These are phyloP conservation scores for Pholiota adiposa DNA, from an alignment of 1,284 basidiomycete genomes.

Conservation along the genomic window DNA sequence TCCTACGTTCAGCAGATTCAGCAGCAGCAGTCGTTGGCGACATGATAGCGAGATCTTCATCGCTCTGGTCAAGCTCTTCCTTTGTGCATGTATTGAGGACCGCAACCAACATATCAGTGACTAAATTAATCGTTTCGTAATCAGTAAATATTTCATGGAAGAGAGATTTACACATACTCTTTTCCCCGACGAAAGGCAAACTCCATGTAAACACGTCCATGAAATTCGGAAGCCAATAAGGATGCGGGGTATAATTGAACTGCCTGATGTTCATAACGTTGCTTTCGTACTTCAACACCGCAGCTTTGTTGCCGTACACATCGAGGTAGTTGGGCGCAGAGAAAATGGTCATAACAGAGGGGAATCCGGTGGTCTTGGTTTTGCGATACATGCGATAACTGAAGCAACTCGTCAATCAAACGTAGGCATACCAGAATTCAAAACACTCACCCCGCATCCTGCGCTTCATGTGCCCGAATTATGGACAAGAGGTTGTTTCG, in stretches of 20 bases:
- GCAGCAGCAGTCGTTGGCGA: conserved; percentile 44
- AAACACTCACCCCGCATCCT: conserved; percentile 84
- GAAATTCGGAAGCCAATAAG: conserved; percentile 95
- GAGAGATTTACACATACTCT: conserved; percentile 69
- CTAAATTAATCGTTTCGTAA: conserved; percentile 51
- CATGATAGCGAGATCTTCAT: conserved; percentile 58
- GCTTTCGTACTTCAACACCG: conserved; percentile 97
- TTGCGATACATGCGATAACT: conserved; percentile 95
- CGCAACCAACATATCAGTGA: conserved; percentile 97
- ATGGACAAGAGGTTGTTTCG: conserved; percentile 94
- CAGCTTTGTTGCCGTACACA: conserved; percentile 95
- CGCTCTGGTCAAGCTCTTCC: conserved; percentile 87
- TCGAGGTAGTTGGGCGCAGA: conserved; percentile 98
- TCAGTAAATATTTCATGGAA: conserved; percentile 29
- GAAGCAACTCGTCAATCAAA: not conserved
- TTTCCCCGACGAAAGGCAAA: conserved; percentile 96
- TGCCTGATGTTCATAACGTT: conserved; percentile 98
- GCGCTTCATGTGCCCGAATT: conserved; percentile 97
- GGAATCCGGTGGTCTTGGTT: conserved; percentile 89
- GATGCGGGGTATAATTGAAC: conserved; percentile 94
- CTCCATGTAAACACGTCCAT: conserved; percentile 99
- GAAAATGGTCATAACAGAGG: conserved; percentile 96
- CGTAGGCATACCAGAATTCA: conserved; percentile 9
- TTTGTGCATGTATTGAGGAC: conserved; percentile 94
- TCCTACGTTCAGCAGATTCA: conserved; percentile 68